Percentiles rank a stretch among this genome's conserved stretches.
Evolutionary conservation across 2,329 filamentous ascomycete genomes (phyloP).

Genomic region (Fusarium sororula): DNA sequence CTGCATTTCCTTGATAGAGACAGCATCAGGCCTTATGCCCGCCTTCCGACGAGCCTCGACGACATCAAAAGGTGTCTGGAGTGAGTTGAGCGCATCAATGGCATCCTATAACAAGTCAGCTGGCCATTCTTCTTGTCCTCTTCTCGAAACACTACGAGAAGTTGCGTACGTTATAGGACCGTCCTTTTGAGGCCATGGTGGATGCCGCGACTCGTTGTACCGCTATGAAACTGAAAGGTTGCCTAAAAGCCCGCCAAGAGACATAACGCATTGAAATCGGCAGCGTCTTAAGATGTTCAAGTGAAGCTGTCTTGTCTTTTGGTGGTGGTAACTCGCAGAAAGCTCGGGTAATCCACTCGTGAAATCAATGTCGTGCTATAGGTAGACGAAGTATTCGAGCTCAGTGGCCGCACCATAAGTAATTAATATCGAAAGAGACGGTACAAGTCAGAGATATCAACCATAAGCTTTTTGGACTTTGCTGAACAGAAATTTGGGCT

Average conservation of each 20-base stretch:
- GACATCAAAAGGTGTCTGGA: conserved; percentile 87
- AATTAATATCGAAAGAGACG: not conserved
- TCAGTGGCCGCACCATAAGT: not conserved
- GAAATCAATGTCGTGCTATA: not conserved
- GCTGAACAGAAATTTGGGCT: not conserved
- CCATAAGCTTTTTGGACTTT: not conserved
- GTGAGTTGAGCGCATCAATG: conserved; percentile 83
- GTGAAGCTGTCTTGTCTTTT: conserved; percentile 7
- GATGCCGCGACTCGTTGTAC: conserved; percentile 20
- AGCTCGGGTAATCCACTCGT: conserved; percentile 41
- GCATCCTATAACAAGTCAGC: conserved; percentile 71
- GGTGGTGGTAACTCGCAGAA: conserved; percentile 32
- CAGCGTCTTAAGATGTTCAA: not conserved
- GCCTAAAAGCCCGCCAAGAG: conserved; percentile 38
- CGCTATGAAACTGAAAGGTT: conserved; percentile 34
- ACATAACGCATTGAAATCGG: conserved; percentile 47
- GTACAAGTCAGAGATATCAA: too few relatives aligned
- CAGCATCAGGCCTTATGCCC: conserved; percentile 74
- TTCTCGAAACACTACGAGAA: not conserved
- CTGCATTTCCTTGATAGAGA: conserved; percentile 79
- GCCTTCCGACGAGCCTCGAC: conserved; percentile 82
- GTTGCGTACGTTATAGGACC: conserved; percentile 48
- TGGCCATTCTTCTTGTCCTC: not conserved
- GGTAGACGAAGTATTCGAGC: not conserved
- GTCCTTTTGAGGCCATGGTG: conserved; percentile 43